Evolutionary conservation across 163 green algal genomes (phyloP).

Genomic region (Chlorella variabilis): DNA sequence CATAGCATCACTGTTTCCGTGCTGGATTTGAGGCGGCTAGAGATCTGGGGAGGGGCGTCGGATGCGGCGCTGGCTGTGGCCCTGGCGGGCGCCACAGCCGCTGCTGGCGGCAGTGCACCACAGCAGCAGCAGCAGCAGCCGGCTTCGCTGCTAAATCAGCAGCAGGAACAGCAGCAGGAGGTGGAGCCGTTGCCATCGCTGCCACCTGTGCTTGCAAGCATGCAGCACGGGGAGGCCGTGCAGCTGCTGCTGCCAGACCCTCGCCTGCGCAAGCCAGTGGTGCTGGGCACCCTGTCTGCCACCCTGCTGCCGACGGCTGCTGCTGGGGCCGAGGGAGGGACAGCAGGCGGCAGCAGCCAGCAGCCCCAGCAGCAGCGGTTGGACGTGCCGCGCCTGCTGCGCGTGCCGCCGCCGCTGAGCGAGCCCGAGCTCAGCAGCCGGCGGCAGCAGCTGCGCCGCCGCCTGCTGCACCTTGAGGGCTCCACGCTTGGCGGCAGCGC

Average conservation of each 20-base stretch:
- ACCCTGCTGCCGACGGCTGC: constrained; percentile 7
- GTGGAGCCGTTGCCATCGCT: neutral
- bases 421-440: constrained; percentile 3
- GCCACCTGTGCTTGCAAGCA: neutral
- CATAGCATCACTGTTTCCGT: neutral
- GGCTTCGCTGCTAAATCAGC: neutral
- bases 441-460: constrained; percentile 5
- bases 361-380: constrained; percentile 1
- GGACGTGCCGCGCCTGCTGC: neutral
- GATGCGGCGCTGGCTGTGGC: constrained; percentile 31
- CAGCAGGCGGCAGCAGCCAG: neutral
- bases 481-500: too few relatives aligned
- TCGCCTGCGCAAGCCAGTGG: constrained; percentile 12
- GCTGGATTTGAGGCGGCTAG: constrained; percentile 38
- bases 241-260: constrained; percentile 26
- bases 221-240: constrained; percentile 16
- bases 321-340: neutral
- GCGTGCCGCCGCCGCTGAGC: neutral
- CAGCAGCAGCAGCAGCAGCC: neutral
- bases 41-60: constrained; percentile 36
- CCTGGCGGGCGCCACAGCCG: neutral
- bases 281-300: neutral
- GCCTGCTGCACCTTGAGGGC: neutral
- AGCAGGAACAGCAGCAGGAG: constrained; percentile 2
- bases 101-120: neutral